Conservation (phyloP, 2,329 filamentous ascomycete genomes). For the Aulographum hederae region DNA sequence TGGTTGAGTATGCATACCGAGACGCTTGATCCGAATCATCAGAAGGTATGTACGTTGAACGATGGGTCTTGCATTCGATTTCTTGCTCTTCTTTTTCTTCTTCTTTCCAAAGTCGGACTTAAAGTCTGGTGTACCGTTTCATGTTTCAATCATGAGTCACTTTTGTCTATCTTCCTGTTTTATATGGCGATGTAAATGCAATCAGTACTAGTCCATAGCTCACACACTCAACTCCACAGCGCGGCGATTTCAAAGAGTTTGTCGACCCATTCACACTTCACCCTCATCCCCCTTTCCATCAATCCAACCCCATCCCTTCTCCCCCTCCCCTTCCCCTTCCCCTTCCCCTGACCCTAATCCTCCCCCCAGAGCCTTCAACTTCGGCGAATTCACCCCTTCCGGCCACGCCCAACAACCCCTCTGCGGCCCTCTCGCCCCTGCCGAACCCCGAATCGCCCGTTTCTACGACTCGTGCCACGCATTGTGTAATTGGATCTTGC, state of each 20-base stretch:
- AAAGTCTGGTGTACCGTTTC: no score
- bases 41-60: slow-evolving; percentile 44
- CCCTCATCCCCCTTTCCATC: no score
- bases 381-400: slow-evolving; percentile 56
- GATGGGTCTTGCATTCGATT: neutral
- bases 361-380: slow-evolving; percentile 62
- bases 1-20: slow-evolving; percentile 83
- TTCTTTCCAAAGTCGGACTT: neutral
- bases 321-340: slow-evolving; percentile 5
- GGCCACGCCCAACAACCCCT: slow-evolving; percentile 61
- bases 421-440: slow-evolving; percentile 40
- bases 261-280: no score
- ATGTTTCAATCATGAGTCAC: no score
- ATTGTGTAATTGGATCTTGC: slow-evolving; percentile 55
- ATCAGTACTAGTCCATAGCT: no score
- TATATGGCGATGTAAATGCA: no score
- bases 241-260: slow-evolving; percentile 79
- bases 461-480: slow-evolving; percentile 56
- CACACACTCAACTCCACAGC: slow-evolving; percentile 32
- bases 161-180: no score
- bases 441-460: slow-evolving; percentile 41
- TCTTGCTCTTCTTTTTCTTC: neutral
- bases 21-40: slow-evolving; percentile 66
- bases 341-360: no score
- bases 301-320: slow-evolving; percentile 8